Conservation (phyloP, 2,329 filamentous ascomycete genomes). For the Sporothrix protearum region DNA sequence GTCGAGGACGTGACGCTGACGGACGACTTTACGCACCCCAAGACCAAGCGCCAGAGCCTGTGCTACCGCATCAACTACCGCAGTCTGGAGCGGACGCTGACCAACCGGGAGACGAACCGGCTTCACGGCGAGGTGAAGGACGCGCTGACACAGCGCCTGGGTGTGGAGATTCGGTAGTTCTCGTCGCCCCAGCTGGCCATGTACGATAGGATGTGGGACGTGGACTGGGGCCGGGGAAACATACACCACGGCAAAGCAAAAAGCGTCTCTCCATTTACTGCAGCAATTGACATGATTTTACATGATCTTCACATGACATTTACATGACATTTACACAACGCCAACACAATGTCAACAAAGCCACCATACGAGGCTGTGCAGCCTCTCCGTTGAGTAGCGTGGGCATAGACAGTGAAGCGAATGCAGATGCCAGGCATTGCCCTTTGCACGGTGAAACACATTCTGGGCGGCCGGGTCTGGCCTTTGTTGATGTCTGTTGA, state of each 20-base stretch:
- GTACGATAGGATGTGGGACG: not conserved
- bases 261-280: conserved; percentile 15
- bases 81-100: conserved; percentile 85
- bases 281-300: conserved; percentile 5
- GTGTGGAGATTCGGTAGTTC: conserved; percentile 69
- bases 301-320: not conserved
- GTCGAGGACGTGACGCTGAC: conserved; percentile 84
- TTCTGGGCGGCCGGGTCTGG: not conserved
- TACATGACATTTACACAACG: not conserved
- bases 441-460: not conserved
- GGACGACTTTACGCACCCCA: conserved; percentile 86
- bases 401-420: not conserved
- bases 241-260: not conserved
- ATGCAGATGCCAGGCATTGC: not conserved
- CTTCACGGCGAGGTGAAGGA: conserved; percentile 67
- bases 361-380: conserved; percentile 9
- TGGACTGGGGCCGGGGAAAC: not conserved
- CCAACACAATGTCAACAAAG: not conserved
- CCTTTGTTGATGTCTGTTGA: conserved; percentile 1
- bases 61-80: conserved; percentile 94
- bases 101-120: conserved; percentile 72
- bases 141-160: conserved; percentile 65
- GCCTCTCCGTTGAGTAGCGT: not conserved
- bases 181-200: too few species aligned
- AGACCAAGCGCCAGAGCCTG: conserved; percentile 75